Base-by-base conservation (phyloP, 345 rosid genomes). In the Eucalyptus paniculata region DNA sequence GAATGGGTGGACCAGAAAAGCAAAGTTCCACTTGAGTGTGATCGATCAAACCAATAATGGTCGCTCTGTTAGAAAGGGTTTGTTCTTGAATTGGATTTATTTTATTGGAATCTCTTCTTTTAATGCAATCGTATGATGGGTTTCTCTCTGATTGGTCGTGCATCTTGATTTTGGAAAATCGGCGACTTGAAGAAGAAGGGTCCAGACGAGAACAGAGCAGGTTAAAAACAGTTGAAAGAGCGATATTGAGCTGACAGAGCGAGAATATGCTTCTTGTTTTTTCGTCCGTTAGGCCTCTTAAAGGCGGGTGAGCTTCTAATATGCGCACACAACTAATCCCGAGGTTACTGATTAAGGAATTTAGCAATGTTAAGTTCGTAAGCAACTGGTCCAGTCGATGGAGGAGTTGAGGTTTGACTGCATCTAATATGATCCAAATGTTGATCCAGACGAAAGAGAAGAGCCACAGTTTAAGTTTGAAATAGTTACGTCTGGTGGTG, bases 1-100 rank as follows among this genome's bases (percentile, higher is more conserved):
- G 17, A 7, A 69, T 21, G 91, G 92, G 10, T 92, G 93, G 91
- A 89, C 88, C 47, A 89, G 93, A 86, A 42, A 87, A 16, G 92
- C 91, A 8, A 28, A 82, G 50, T 88, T 91, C 80, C 62, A 88
- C 88, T 77, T 92, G 85, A 56, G 53, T 28, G 90, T 90, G 87
- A 89, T 90, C 30, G 88, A 91, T 91, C 91, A 88, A 21, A 50
- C 7, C n/a, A 30, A 72, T 24, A 6, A 40, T 32, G 23, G 4
- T 56, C 21, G 19, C n/a, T 54, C 90, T 37, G 42, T 26, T 34
- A 88, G 17, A 85, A 53, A 88, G 23, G 90, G 90, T 88, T 37
- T 32, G 67, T 17, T 87, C 80, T 32, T 32, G 80, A 67, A 67
- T 67, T n/a, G 23, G 80, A 32, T 15, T 28, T 14, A 28, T 60